A percentile compares a stretch with the other conserved stretches of the same genome.
Evolutionary conservation across 108 stramenopile species (phyloP).

Genomic region (Pseudonitzschia delicatissima): DNA sequence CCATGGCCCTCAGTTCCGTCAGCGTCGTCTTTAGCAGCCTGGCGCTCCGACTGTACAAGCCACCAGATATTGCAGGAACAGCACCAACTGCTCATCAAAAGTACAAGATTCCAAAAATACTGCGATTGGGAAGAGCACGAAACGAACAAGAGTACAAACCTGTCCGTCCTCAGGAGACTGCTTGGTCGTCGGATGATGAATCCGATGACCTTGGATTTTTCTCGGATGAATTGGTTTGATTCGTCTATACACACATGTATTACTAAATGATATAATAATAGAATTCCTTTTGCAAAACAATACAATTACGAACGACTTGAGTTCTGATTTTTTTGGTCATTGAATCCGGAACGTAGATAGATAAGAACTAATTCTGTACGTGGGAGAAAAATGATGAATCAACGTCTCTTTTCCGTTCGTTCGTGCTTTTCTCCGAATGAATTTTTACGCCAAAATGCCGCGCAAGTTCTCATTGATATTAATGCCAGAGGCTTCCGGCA

Average conservation of each 20-base stretch:
- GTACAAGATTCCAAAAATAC: background rate
- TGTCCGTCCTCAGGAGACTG: background rate
- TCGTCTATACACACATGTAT: background rate
- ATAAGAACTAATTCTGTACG: no score
- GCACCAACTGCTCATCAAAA: background rate
- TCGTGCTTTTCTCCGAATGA: no score
- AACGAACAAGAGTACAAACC: slow-evolving; percentile 8
- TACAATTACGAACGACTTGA: no score
- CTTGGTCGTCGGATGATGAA: background rate
- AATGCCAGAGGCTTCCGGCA: no score
- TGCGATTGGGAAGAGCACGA: slow-evolving; percentile 10
- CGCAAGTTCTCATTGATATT: no score
- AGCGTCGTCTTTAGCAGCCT: slow-evolving; percentile 84
- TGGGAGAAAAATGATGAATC: no score
- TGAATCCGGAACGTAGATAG: no score
- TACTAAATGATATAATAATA: no score
- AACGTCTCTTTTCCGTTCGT: no score
- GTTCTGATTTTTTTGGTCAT: no score
- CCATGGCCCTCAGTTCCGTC: slow-evolving; percentile 92
- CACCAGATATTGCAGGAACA: slow-evolving; percentile 51
- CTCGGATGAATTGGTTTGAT: background rate
- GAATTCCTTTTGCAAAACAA: no score
- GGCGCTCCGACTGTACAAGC: slow-evolving; percentile 66
- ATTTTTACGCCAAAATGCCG: no score
- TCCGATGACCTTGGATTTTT: background rate